Base-by-base conservation (phyloP, 140 eudicot genomes). In the Cichorium intybus region DNA sequence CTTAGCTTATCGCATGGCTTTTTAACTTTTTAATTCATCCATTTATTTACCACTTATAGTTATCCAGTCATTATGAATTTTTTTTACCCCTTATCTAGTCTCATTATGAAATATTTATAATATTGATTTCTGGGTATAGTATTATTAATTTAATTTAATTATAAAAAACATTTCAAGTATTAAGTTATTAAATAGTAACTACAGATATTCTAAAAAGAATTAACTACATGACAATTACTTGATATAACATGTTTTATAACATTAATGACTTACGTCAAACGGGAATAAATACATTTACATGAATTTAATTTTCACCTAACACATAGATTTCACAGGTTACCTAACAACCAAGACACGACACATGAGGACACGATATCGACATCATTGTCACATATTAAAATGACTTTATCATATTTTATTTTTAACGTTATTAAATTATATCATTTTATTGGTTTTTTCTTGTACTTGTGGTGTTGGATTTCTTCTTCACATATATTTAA, bases 221-320 rank as follows among this genome's bases (percentile, higher is more conserved):
- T n/a, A n/a, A n/a, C n/a, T n/a, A n/a, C n/a, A n/a, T n/a, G n/a
- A n/a, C n/a, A n/a, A n/a, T n/a, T 10, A 16, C 68, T 70, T 48
- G 55, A 60, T 16, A 67, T 60, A 33, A 49, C 69, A 52, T 39
- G 17, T 54, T 53, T 10, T 46, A 31, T 27, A 31, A 50, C 45
- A 2, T 49, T 23, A 37, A 48, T 15, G 34, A 50, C 60, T 9
- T 12, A 70, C 53, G 8, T 71, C 69, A 51, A 34, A 20, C 24
- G 9, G 22, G 47, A 61, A 61, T 60, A 50, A 71, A 24, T 37
- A 50, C 70, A 37, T 3, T 2, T 2, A 52, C 27, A 72, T 26
- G 41, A 62, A 52, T 16, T 22, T 31, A 71, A 15, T 33, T 65
- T 64, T 65, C 35, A 56, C 73, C 73, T 56, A 73, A 65, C 53